Base-by-base conservation (phyloP, 495 filamentous ascomycete genomes). In the Daldinia vernicosa region DNA sequence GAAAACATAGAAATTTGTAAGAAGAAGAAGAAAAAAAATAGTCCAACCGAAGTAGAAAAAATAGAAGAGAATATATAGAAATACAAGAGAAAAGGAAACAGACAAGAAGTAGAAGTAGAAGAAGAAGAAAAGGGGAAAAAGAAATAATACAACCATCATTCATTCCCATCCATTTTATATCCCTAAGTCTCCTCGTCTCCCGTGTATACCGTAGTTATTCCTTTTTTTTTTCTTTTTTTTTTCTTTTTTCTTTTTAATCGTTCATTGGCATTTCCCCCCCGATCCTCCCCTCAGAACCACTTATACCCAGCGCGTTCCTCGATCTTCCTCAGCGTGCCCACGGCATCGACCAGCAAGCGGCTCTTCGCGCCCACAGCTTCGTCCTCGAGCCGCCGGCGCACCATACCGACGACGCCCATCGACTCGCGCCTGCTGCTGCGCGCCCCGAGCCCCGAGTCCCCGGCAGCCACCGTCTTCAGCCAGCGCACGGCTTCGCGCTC, bases 281-380 rank as follows among this genome's bases (percentile, higher is more conserved):
- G 12, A 60, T 40, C 27, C 59, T 8, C 24, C 17, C 27, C 77
- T 45, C 50, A 83, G 67, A 84, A 82, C 75, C 81, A 79, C 35
- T 74, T 79, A 70, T 69, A 62, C 56, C 73, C 71, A 1, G 33
- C 70, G 0, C 77, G 78, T 56, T 81, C 82, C 63, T 84, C 82
- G 43, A 85, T 69, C 53, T 76, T 82, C 68, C 74, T 78, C 63
- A 85, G 57, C 53, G 84, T 81, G 19, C 77, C 69, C 17, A 83
- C 73, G 5, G 83, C 80, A 53, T 85, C 83, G 52, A 84, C 77
- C 53, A 80, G 82, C 40, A 84, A 68, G 54, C 78, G 73, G 63
- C 66, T 82, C 50, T 75, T 71, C 50, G 73, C 67, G 15, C 82
- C 82, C 15, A 79, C 55, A 14, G 77, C 81, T 45, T 83, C 82